Percentiles rank a stretch among this genome's conserved stretches.
These are phyloP conservation scores for Xylaria sp. DNA, from an alignment of 2,329 filamentous ascomycete species.

Conservation along the genomic window DNA sequence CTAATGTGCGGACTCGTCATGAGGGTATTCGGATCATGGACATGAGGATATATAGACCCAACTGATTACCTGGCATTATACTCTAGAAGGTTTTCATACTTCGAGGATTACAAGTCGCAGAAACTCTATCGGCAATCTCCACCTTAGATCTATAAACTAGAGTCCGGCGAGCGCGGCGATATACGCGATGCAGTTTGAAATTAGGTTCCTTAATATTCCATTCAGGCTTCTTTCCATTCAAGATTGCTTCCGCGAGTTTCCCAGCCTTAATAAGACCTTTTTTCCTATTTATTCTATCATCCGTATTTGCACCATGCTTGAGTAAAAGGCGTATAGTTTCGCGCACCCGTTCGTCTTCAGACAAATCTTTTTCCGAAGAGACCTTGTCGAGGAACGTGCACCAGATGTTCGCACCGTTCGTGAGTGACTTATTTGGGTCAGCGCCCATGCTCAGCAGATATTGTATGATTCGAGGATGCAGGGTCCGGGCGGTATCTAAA, in stretches of 20 bases:
- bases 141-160: too few relatives aligned
- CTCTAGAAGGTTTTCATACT: too few relatives aligned
- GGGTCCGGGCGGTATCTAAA: constrained; percentile 1
- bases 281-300: neutral
- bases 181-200: too few relatives aligned
- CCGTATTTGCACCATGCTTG: neutral
- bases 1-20: too few relatives aligned
- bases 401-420: neutral
- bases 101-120: too few relatives aligned
- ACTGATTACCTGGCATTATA: too few relatives aligned
- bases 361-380: neutral
- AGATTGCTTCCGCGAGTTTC: neutral
- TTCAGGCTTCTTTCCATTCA: neutral
- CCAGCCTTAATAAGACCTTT: neutral
- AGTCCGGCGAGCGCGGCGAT: too few relatives aligned
- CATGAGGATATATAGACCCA: too few relatives aligned
- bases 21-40: too few relatives aligned
- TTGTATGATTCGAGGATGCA: constrained; percentile 10
- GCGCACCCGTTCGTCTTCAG: neutral
- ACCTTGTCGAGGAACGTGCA: neutral
- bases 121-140: too few relatives aligned
- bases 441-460: constrained; percentile 8
- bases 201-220: too few relatives aligned
- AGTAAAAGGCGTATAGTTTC: constrained; percentile 4
- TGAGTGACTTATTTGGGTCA: neutral